A percentile compares a stretch with the other conserved stretches of the same genome.
Evolutionary conservation across 2,329 filamentous ascomycete genomes (phyloP).

Genomic region (Epicoccum sorghinum): DNA sequence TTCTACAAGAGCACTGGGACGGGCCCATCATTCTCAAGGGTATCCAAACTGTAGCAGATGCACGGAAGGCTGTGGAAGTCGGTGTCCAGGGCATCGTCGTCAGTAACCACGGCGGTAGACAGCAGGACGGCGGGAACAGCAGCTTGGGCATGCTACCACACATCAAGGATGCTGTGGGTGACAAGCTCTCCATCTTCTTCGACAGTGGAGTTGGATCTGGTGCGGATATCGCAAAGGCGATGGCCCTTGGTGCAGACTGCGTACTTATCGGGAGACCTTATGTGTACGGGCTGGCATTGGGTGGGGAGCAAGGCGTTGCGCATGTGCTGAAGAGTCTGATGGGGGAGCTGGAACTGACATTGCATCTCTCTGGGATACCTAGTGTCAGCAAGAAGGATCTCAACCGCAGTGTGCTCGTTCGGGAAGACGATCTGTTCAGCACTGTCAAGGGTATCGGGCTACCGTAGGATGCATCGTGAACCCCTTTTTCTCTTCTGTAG

Average conservation of each 20-base stretch:
- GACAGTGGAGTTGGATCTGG: slow-evolving; percentile 59
- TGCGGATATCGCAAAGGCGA: slow-evolving; percentile 58
- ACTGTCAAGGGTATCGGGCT: slow-evolving; percentile 24
- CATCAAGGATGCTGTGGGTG: slow-evolving; percentile 58
- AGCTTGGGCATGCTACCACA: slow-evolving; percentile 62
- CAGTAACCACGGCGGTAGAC: slow-evolving; percentile 60
- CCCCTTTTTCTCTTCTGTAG: not conserved
- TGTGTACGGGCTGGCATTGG: slow-evolving; percentile 63
- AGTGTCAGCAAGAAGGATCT: slow-evolving; percentile 26
- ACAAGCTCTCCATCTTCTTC: slow-evolving; percentile 51
- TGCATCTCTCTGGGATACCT: slow-evolving; percentile 33
- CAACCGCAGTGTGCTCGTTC: slow-evolving; percentile 27
- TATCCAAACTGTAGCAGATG: slow-evolving; percentile 59
- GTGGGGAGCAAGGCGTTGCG: slow-evolving; percentile 61
- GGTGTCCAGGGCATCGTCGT: slow-evolving; percentile 59
- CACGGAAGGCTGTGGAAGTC: slow-evolving; percentile 51
- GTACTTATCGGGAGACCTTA: slow-evolving; percentile 64
- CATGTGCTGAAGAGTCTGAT: slow-evolving; percentile 32
- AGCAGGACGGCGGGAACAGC: slow-evolving; percentile 59
- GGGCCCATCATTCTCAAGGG: slow-evolving; percentile 70
- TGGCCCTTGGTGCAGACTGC: slow-evolving; percentile 61
- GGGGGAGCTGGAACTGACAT: slow-evolving; percentile 31
- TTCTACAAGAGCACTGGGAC: slow-evolving; percentile 65
- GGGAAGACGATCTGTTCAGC: slow-evolving; percentile 30
- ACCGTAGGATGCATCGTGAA: slow-evolving; percentile 2